These are phyloP conservation scores for Verticillium longisporum DNA, from an alignment of 2,329 filamentous ascomycete genomes.

Conservation along the genomic window DNA sequence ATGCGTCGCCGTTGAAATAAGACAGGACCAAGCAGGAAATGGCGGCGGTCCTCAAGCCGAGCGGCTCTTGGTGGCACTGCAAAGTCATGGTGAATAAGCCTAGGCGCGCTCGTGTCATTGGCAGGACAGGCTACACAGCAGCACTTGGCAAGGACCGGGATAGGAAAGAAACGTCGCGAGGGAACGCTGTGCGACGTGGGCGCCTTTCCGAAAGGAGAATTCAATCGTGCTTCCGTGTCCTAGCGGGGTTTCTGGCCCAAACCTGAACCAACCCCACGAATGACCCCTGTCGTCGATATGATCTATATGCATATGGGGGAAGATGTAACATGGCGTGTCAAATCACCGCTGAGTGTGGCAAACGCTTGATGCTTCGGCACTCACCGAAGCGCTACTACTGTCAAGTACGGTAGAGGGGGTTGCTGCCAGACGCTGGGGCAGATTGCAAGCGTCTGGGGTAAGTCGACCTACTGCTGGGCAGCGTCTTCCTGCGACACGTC, in stretches of 20 bases:
- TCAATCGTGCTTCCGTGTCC: background rate
- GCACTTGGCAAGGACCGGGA: constrained; percentile 3
- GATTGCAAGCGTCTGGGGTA: background rate
- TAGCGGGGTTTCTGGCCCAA: background rate
- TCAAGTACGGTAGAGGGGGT: background rate
- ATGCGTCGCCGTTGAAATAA: background rate
- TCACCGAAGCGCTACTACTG: background rate
- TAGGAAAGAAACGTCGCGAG: constrained; percentile 3
- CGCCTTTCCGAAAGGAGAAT: background rate
- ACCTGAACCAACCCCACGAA: background rate
- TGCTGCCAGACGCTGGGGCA: background rate
- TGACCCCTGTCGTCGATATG: background rate
- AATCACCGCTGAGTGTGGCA: background rate
- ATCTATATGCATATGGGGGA: background rate
- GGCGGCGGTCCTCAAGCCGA: background rate
- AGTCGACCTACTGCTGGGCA: background rate
- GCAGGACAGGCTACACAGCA: background rate
- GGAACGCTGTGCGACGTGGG: background rate
- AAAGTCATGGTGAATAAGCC: background rate
- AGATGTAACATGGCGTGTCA: background rate
- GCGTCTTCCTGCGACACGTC: background rate
- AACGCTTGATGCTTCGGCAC: background rate
- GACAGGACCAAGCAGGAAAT: background rate
- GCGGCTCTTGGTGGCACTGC: background rate
- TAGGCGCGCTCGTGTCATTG: background rate